Base-by-base conservation (phyloP, 805 yeast genomes). In the Kluyveromyces nonfermentans region DNA sequence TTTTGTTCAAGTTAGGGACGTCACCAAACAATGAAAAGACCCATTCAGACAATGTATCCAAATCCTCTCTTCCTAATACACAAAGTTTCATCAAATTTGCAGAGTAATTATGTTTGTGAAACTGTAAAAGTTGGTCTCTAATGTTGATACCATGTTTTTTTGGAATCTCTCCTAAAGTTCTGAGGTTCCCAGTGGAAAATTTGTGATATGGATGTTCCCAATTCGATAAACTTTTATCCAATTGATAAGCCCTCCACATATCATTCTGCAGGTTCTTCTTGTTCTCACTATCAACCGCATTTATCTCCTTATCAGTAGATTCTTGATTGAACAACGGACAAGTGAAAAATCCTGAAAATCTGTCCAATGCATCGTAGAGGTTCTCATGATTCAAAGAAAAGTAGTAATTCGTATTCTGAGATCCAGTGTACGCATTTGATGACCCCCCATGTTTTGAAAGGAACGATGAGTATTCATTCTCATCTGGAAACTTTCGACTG, bases 281-380 rank as follows among this genome's bases (percentile, higher is more conserved):
- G 68, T 90, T 87, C 66, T 90, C 98, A 33, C 95, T 84, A 63
- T 90, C 96, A 8, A 90, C 97, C 1, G 97, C 97, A 50, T 80
- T 77, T 54, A 90, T 84, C 64, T 90, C 98, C 44, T 97, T 74
- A 57, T 88, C 96, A 58, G 87, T 85, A 58, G 96, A 82, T 49
- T 78, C 70, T 43, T 72, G 65, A 41, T 69, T 65, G 53, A 90
- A 90, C 52, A 90, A 68, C 1, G 98, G 98, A 22, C 77, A 62
- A 31, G 89, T 82, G 69, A 90, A 90, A 60, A 90, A 90, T 61
- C 90, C 97, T 4, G 96, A 76, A 63, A 90, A 90, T 54, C 97
- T 72, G 62, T 90, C 97, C 42, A 90, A 67, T 0, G 97, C 96
- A 5, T 95, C 96, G 48, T 81, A 78, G 47, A 90, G 69, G 51